A percentile compares a stretch with the other conserved stretches of the same genome.
phyloP scores from a whole-genome alignment of 2,329 filamentous ascomycete species.

The Aspergillus sp. region DNA sequence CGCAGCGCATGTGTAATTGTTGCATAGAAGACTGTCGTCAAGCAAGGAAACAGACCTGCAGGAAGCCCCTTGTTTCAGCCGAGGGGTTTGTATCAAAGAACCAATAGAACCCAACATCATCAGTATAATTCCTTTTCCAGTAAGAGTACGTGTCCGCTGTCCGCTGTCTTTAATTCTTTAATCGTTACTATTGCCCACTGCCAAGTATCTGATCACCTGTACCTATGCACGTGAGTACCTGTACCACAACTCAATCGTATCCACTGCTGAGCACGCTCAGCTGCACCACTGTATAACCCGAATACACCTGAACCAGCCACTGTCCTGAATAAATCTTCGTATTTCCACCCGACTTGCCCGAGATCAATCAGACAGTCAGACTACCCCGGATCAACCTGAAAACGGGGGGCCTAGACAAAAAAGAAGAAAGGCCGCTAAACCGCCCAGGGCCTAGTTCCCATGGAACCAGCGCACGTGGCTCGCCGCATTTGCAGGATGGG shows the following conservation, averaged over 20 bases:
- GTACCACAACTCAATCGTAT: not conserved
- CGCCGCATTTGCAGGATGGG: slow-evolving; percentile 4
- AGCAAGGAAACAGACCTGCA: not conserved
- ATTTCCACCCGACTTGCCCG: no score
- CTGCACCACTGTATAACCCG: no score
- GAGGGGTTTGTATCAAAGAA: not conserved
- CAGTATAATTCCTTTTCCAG: not conserved
- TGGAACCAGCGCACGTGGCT: slow-evolving; percentile 13
- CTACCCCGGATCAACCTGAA: slow-evolving; percentile 15
- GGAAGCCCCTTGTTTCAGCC: no score
- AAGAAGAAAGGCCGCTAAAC: slow-evolving; percentile 8
- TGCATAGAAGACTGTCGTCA: not conserved
- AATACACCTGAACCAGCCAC: no score
- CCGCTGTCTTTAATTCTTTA: no score
- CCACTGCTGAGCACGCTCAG: not conserved
- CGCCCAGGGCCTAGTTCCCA: slow-evolving; percentile 4
- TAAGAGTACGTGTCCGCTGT: no score
- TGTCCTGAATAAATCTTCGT: no score
- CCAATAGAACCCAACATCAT: not conserved
- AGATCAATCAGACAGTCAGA: not conserved
- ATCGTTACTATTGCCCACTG: no score
- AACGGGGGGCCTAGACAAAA: slow-evolving; percentile 10
- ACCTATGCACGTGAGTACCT: not conserved
- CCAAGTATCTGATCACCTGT: not conserved
- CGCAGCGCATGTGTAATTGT: slow-evolving; percentile 1